Evolutionary conservation across 202 grass and related monocot genomes (phyloP).

Genomic region (Zizania palustris): DNA sequence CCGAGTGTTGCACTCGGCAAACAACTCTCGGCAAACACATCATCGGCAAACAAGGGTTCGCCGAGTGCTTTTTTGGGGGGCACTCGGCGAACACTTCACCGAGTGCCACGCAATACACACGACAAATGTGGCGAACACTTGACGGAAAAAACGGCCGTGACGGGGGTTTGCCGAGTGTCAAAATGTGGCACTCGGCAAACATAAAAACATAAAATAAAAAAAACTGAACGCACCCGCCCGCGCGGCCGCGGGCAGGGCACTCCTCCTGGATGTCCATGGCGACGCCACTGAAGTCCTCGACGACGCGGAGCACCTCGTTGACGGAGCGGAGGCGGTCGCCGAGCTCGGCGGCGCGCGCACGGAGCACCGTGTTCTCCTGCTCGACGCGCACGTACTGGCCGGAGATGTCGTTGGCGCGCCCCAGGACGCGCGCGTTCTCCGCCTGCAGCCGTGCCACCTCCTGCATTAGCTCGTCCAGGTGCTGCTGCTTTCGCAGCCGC

Average conservation of each 20-base stretch:
- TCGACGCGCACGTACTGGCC: constrained; percentile 57
- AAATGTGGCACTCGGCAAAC: too few species aligned
- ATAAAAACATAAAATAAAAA: too few species aligned
- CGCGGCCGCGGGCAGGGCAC: constrained; percentile 45
- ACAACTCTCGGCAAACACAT: too few species aligned
- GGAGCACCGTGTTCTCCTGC: constrained; percentile 72
- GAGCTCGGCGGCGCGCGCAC: constrained; percentile 63
- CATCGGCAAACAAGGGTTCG: too few species aligned
- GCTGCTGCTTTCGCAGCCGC: constrained; percentile 87
- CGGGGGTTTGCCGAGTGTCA: too few species aligned
- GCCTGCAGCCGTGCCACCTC: constrained; percentile 66
- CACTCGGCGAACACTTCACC: too few species aligned
- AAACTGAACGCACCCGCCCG: too few species aligned
- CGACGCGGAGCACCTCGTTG: constrained; percentile 72
- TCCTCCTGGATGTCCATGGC: constrained; percentile 87
- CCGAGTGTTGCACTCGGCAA: too few species aligned
- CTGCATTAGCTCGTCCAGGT: constrained; percentile 74
- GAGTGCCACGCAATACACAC: too few species aligned
- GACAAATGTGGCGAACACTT: too few species aligned
- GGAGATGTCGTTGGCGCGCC: constrained; percentile 51
- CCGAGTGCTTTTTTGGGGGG: too few species aligned
- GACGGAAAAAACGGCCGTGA: too few species aligned
- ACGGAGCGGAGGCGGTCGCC: constrained; percentile 67
- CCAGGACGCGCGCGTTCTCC: constrained; percentile 60
- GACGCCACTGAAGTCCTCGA: constrained; percentile 76